phyloP scores from a whole-genome alignment of 228 moss, liverwort and hornwort genomes.

The Sphagnum fallax region DNA sequence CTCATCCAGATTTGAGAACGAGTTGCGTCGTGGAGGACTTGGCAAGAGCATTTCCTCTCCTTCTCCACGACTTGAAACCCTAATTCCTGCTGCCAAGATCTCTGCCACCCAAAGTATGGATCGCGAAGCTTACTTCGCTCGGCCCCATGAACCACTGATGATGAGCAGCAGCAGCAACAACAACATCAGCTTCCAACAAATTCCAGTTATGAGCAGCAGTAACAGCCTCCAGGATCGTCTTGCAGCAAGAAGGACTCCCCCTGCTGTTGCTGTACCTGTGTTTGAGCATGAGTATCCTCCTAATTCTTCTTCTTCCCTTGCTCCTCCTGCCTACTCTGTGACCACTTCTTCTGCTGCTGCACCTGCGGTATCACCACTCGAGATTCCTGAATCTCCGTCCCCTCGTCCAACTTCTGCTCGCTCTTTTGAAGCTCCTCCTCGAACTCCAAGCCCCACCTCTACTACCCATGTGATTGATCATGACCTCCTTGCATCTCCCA shows the following conservation, averaged over 20 bases:
- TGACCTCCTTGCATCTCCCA: constrained; percentile 3
- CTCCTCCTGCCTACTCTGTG: background rate
- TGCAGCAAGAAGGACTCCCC: constrained; percentile 4
- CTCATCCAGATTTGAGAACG: constrained; percentile 5
- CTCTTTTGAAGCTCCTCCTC: too few relatives aligned
- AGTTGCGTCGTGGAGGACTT: background rate
- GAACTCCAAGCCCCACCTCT: too few relatives aligned
- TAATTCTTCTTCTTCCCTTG: background rate
- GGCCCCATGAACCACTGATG: background rate
- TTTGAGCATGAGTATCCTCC: background rate
- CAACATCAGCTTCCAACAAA: too few relatives aligned
- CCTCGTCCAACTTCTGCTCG: background rate
- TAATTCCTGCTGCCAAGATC: background rate
- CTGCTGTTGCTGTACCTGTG: constrained; percentile 3
- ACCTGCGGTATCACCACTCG: background rate
- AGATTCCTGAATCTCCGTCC: background rate
- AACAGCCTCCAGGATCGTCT: background rate
- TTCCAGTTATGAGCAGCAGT: too few relatives aligned
- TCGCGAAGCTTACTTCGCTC: background rate
- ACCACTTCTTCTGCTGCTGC: background rate
- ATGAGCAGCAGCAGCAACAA: too few relatives aligned
- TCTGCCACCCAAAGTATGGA: constrained; percentile 7
- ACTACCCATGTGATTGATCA: background rate
- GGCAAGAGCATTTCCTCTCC: constrained; percentile 1
- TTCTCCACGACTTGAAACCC: constrained; percentile 1